Percentiles rank a stretch among this genome's conserved stretches.
Conservation (phyloP, 495 filamentous ascomycete species). For the Annulohypoxylon moriforme region DNA sequence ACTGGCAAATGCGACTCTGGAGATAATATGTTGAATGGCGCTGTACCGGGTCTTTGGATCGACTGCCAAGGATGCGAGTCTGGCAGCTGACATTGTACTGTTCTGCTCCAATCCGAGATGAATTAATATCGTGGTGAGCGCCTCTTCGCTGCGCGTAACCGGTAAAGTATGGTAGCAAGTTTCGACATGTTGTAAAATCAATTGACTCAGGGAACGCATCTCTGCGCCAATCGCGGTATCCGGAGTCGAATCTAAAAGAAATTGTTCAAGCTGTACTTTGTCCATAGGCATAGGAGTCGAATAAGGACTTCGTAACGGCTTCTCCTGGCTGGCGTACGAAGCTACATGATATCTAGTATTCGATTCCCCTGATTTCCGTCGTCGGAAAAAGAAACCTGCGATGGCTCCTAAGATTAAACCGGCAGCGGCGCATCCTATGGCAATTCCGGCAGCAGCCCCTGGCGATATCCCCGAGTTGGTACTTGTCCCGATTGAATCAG, state of each 20-base stretch:
- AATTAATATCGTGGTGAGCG: slow-evolving; percentile 37
- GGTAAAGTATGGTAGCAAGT: slow-evolving; percentile 49
- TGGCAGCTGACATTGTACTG: slow-evolving; percentile 21
- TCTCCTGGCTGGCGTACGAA: slow-evolving; percentile 32
- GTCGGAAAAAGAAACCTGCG: slow-evolving; percentile 32
- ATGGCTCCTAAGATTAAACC: slow-evolving; percentile 44
- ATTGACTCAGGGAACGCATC: slow-evolving; percentile 42
- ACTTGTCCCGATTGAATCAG: neutral
- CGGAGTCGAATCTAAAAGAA: slow-evolving; percentile 47
- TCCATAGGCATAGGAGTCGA: slow-evolving; percentile 15
- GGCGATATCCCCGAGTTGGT: slow-evolving; percentile 10
- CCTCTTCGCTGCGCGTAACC: slow-evolving; percentile 31
- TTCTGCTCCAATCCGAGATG: slow-evolving; percentile 44
- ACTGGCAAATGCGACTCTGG: slow-evolving; percentile 48
- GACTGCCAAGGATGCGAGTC: slow-evolving; percentile 42
- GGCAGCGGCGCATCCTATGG: slow-evolving; percentile 45
- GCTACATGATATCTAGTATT: neutral
- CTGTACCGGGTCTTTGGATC: slow-evolving; percentile 44
- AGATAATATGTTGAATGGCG: slow-evolving; percentile 51
- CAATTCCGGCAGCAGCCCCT: slow-evolving; percentile 44
- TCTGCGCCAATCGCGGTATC: slow-evolving; percentile 48
- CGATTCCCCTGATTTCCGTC: slow-evolving; percentile 9
- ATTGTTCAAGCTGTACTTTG: slow-evolving; percentile 41
- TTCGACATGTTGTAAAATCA: slow-evolving; percentile 52
- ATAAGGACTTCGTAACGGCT: slow-evolving; percentile 16